Conservation (phyloP, 768 basidiomycete species). For the Suillus spraguei region DNA sequence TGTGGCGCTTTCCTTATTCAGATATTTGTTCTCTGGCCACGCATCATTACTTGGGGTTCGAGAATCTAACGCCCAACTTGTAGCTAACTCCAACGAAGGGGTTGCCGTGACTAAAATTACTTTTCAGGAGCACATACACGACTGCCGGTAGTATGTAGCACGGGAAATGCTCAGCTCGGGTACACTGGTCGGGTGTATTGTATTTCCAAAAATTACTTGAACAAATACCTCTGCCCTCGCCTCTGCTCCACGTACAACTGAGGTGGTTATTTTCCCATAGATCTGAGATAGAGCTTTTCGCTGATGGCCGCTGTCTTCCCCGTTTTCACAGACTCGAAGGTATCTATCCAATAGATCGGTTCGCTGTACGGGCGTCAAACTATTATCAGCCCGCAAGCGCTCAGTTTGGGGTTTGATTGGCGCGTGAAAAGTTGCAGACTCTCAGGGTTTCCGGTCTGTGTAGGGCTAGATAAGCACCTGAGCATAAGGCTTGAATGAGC, state of each 20-base stretch:
- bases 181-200: not conserved
- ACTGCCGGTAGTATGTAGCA: not conserved
- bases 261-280: not conserved
- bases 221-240: not conserved
- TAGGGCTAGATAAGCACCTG: not conserved
- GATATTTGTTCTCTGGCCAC: not conserved
- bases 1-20: not conserved
- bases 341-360: not conserved
- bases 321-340: not conserved
- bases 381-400: not conserved
- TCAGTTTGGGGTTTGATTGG: not conserved
- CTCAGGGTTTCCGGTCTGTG: not conserved
- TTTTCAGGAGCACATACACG: not conserved
- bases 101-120: not conserved
- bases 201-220: not conserved
- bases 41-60: not conserved
- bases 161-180: not conserved
- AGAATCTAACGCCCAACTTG: not conserved
- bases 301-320: not conserved
- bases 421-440: not conserved
- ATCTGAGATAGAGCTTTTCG: not conserved
- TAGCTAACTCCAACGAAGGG: not conserved
- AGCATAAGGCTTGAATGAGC: not conserved
- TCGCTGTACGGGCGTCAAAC: not conserved
- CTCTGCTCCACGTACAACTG: not conserved